Evolutionary conservation across 2,329 filamentous ascomycete species (phyloP).

Genomic region (Hypoxylon sp.): DNA sequence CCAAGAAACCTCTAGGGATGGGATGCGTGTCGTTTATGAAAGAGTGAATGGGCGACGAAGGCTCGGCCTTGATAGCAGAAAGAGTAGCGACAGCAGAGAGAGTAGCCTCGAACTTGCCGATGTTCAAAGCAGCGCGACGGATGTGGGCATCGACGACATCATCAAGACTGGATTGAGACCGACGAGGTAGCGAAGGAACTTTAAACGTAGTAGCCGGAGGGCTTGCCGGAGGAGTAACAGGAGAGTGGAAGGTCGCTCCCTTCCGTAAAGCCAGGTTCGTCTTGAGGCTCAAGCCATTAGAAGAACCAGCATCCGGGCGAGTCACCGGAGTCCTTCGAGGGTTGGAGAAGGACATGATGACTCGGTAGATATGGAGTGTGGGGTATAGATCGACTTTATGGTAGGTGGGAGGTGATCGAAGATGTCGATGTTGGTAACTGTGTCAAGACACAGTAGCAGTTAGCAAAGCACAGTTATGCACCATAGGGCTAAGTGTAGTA

Average conservation of each 20-base stretch:
- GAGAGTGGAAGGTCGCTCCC: constrained; percentile 73
- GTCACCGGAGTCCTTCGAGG: constrained; percentile 57
- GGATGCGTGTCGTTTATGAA: constrained; percentile 66
- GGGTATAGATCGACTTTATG: constrained; percentile 36
- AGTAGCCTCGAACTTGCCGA: constrained; percentile 71
- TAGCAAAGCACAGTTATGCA: constrained; percentile 46
- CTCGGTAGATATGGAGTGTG: constrained; percentile 39
- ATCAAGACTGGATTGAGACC: constrained; percentile 75
- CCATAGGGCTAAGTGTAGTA: constrained; percentile 40
- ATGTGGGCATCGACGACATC: constrained; percentile 75
- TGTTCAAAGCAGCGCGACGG: constrained; percentile 72
- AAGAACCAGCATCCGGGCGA: constrained; percentile 52
- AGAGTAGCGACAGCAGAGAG: constrained; percentile 64
- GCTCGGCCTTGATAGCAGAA: constrained; percentile 54
- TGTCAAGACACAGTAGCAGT: constrained; percentile 40
- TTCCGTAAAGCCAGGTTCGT: constrained; percentile 71
- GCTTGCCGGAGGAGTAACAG: constrained; percentile 53
- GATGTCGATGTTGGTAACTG: constrained; percentile 38
- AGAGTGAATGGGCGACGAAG: constrained; percentile 51
- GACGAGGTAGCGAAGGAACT: constrained; percentile 65
- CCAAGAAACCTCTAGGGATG: constrained; percentile 67
- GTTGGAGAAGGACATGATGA: constrained; percentile 59
- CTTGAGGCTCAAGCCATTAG: constrained; percentile 58
- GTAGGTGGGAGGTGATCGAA: constrained; percentile 27
- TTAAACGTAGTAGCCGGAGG: constrained; percentile 51